Conservation (phyloP, 176 grass and related monocot species). For the Aechmea fasciata region DNA sequence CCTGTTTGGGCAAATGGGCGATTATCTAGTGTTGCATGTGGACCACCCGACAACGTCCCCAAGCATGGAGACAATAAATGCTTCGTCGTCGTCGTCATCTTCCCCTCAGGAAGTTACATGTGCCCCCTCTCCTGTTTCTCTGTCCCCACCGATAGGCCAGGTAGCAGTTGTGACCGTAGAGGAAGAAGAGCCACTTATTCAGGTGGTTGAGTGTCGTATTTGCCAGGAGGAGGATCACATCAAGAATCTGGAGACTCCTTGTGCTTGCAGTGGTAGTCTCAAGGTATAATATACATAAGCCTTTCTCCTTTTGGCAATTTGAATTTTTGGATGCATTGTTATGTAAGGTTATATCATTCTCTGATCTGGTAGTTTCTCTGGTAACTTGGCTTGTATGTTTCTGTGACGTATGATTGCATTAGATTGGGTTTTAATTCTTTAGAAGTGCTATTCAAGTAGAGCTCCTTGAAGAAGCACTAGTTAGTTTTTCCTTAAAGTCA, state of each 20-base stretch:
- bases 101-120: slow-evolving; percentile 9
- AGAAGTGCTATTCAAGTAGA: no score
- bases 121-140: no score
- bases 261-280: slow-evolving; percentile 67
- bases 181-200: slow-evolving; percentile 70
- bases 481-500: no score
- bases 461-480: no score
- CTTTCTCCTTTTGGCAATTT: background rate
- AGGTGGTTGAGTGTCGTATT: slow-evolving; percentile 71
- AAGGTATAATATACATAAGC: slow-evolving; percentile 38
- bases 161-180: slow-evolving; percentile 28
- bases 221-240: slow-evolving; percentile 76
- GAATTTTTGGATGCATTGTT: slow-evolving; percentile 8
- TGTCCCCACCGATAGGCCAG: background rate
- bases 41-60: slow-evolving; percentile 30
- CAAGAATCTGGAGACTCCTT: slow-evolving; percentile 73
- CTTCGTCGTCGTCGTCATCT: slow-evolving; percentile 10
- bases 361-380: no score
- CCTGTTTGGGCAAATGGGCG: slow-evolving; percentile 32
- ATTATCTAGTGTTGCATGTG: slow-evolving; percentile 43
- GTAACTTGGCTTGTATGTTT: no score
- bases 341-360: slow-evolving; percentile 2
- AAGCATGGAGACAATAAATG: slow-evolving; percentile 17
- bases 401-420: no score
- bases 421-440: no score